These are phyloP conservation scores for Globisporangium camurandrum DNA, from an alignment of 352 stramenopile species.

Conservation along the genomic window DNA sequence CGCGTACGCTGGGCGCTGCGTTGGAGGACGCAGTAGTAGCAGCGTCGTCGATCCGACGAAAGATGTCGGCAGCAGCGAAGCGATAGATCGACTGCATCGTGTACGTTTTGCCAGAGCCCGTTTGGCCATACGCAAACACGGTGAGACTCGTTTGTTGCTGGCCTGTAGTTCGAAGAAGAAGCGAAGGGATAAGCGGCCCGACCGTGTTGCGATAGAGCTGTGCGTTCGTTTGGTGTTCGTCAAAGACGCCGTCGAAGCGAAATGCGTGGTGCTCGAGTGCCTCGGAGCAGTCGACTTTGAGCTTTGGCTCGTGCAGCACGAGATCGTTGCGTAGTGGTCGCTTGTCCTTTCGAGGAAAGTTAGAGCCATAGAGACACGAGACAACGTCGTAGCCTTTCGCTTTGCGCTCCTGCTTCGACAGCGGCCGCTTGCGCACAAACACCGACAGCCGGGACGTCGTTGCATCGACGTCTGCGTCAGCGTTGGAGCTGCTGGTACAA, in stretches of 20 bases:
- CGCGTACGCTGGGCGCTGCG: conserved; percentile 23
- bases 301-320: conserved; percentile 65
- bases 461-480: too few relatives aligned
- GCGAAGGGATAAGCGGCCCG: conserved; percentile 43
- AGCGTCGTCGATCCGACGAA: conserved; percentile 51
- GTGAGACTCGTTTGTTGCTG: conserved; percentile 5
- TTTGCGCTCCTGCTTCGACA: conserved; percentile 78
- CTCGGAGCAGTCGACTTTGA: conserved; percentile 64
- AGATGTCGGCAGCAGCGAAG: conserved; percentile 52
- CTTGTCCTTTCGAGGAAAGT: conserved; percentile 17
- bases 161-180: conserved; percentile 24
- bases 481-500: too few relatives aligned
- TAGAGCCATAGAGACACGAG: conserved; percentile 17
- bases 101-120: conserved; percentile 90
- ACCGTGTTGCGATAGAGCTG: conserved; percentile 84
- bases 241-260: conserved; percentile 85
- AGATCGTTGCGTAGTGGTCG: conserved; percentile 28
- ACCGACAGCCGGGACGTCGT: too few relatives aligned
- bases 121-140: conserved; percentile 96
- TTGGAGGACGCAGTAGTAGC: conserved; percentile 14
- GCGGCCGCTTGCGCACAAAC: conserved; percentile 82
- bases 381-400: conserved; percentile 88
- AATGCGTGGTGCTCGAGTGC: conserved; percentile 66
- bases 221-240: conserved; percentile 86
- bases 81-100: conserved; percentile 88